phyloP scores from a whole-genome alignment of 441 rosid species.

The Adansonia madagascariensis region DNA sequence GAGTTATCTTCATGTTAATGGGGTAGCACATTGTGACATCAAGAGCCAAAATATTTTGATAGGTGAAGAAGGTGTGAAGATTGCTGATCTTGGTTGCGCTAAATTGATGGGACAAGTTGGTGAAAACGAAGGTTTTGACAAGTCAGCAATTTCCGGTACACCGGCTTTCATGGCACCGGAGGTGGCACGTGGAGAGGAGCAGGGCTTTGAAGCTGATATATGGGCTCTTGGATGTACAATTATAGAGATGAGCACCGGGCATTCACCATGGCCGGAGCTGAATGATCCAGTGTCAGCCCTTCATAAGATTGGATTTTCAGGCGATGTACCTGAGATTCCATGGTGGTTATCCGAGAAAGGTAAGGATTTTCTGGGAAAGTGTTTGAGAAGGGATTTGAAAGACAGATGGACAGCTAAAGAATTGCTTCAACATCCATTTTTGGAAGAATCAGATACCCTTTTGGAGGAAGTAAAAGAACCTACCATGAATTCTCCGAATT shows the following conservation, averaged over 20 bases:
- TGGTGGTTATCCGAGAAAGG: slow-evolving; percentile 57
- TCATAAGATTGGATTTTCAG: slow-evolving; percentile 74
- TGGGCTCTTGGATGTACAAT: slow-evolving; percentile 39
- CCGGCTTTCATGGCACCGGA: slow-evolving; percentile 97
- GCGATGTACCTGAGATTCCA: slow-evolving; percentile 66
- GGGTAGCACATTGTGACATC: slow-evolving; percentile 76
- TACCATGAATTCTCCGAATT: slow-evolving; percentile 55
- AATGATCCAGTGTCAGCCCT: slow-evolving; percentile 67
- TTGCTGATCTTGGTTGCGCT: slow-evolving; percentile 30
- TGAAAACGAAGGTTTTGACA: neutral
- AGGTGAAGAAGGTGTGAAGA: slow-evolving; percentile 18
- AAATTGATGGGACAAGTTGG: slow-evolving; percentile 9
- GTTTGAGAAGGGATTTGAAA: slow-evolving; percentile 57
- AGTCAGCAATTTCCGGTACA: slow-evolving; percentile 46
- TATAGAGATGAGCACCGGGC: slow-evolving; percentile 83
- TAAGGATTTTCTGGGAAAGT: slow-evolving; percentile 64
- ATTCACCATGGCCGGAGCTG: slow-evolving; percentile 67
- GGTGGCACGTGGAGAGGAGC: slow-evolving; percentile 50
- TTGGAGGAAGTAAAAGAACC: slow-evolving; percentile 18
- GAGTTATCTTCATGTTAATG: slow-evolving; percentile 58
- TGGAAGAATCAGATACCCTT: slow-evolving; percentile 33
- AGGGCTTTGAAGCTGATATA: slow-evolving; percentile 27
- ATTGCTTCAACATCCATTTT: slow-evolving; percentile 73
- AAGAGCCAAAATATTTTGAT: slow-evolving; percentile 52
- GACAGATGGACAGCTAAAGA: slow-evolving; percentile 63